A percentile compares a stretch with the other conserved stretches of the same genome.
These are phyloP conservation scores for Phytopythium delawarense DNA, from an alignment of 352 stramenopile genomes.

Conservation along the genomic window DNA sequence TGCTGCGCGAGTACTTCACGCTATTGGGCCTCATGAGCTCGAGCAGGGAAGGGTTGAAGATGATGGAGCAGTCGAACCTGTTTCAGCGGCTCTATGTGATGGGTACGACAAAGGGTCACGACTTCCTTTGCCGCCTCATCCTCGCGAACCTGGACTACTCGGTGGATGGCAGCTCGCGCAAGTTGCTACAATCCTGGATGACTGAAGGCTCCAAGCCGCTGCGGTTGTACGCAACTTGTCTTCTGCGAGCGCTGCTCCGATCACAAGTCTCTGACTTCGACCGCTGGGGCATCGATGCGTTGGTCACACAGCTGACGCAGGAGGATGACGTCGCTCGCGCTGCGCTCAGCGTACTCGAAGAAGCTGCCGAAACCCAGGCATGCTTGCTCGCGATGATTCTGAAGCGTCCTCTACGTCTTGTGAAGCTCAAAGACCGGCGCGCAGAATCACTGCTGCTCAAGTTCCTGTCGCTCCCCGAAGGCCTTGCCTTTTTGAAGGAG, in stretches of 20 bases:
- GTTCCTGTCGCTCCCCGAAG: slow-evolving; percentile 77
- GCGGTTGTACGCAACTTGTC: slow-evolving; percentile 81
- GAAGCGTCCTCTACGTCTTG: slow-evolving; percentile 68
- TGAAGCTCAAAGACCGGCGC: slow-evolving; percentile 76
- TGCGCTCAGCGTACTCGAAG: slow-evolving; percentile 84
- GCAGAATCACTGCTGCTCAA: slow-evolving; percentile 81
- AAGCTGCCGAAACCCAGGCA: slow-evolving; percentile 78
- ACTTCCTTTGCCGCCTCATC: slow-evolving; percentile 87
- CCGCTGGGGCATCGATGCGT: slow-evolving; percentile 83
- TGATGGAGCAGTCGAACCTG: slow-evolving; percentile 91
- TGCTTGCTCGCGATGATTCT: slow-evolving; percentile 84
- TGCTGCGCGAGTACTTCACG: slow-evolving; percentile 90
- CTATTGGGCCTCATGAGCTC: slow-evolving; percentile 87
- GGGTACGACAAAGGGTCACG: slow-evolving; percentile 83
- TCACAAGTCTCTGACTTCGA: slow-evolving; percentile 87
- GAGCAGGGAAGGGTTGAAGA: slow-evolving; percentile 85
- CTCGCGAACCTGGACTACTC: slow-evolving; percentile 88
- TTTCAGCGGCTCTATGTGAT: slow-evolving; percentile 85
- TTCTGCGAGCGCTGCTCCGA: slow-evolving; percentile 73
- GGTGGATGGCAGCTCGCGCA: slow-evolving; percentile 81
- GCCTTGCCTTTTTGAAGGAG: slow-evolving; percentile 74
- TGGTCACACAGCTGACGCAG: slow-evolving; percentile 83
- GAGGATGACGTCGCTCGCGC: slow-evolving; percentile 83
- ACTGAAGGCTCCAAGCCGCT: slow-evolving; percentile 77
- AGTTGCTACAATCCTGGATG: slow-evolving; percentile 88